Conservation (phyloP, 2,329 filamentous ascomycete species). For the Beauveria medogensis region DNA sequence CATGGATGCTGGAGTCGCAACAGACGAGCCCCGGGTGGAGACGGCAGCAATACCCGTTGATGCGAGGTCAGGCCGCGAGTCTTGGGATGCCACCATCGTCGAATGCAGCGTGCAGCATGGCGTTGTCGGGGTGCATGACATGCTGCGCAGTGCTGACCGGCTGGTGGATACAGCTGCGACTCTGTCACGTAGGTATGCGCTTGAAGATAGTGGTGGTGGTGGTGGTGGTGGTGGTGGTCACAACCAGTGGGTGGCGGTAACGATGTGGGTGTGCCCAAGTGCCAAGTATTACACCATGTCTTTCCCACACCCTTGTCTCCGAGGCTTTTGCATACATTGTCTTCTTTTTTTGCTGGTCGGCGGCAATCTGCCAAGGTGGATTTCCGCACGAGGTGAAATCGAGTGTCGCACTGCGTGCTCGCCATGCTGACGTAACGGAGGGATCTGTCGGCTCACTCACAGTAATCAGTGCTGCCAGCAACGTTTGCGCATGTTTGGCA, state of each 20-base stretch:
- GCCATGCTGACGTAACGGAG: background rate
- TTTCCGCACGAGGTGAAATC: background rate
- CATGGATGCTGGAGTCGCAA: background rate
- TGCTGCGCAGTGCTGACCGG: conserved; percentile 1
- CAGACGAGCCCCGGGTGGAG: background rate
- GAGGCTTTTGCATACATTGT: background rate
- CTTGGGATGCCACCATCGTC: background rate
- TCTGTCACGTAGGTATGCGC: background rate
- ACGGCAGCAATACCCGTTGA: background rate
- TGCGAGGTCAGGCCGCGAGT: background rate
- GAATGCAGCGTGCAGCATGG: background rate
- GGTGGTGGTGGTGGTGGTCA: background rate
- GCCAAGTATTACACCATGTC: background rate
- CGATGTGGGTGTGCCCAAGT: background rate
- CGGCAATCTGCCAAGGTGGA: background rate
- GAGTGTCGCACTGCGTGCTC: background rate
- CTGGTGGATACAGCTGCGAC: background rate
- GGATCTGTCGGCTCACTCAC: background rate
- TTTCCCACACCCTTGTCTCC: background rate
- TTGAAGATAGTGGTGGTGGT: background rate
- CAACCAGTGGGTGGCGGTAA: background rate
- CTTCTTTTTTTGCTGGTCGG: background rate
- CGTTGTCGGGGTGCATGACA: background rate
- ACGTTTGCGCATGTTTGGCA: background rate
- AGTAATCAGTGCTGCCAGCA: background rate